These are phyloP conservation scores for Silene coronaria DNA, from an alignment of 179 eudicot genomes.

Conservation along the genomic window DNA sequence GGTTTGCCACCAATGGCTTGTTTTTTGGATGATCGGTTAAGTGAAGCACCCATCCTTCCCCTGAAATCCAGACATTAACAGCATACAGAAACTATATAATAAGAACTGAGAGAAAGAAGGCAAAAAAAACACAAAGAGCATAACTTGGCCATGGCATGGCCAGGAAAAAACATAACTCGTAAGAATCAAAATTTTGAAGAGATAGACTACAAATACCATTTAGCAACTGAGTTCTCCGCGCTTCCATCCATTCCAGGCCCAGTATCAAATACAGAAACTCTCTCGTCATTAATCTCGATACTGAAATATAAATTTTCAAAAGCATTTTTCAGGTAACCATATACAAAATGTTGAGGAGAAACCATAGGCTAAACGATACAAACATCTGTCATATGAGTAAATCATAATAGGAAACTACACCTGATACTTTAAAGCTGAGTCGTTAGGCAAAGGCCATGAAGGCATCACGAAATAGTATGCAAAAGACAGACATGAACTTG, in stretches of 20 bases:
- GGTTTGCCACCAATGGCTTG: constrained; percentile 60
- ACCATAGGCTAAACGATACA: not conserved
- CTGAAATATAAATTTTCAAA: constrained; percentile 36
- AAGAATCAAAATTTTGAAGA: not conserved
- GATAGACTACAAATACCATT: constrained; percentile 44
- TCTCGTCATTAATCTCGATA: constrained; percentile 34
- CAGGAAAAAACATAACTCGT: not conserved
- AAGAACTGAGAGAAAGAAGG: not conserved
- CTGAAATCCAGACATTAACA: constrained; percentile 24
- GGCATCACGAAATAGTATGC: too few species aligned
- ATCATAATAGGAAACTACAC: too few species aligned
- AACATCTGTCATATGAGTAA: too few species aligned
- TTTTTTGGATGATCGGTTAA: constrained; percentile 45
- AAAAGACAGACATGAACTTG: too few species aligned
- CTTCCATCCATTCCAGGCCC: constrained; percentile 77
- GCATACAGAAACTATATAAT: not conserved
- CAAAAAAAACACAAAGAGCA: not conserved
- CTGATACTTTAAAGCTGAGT: too few species aligned
- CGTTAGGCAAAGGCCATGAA: too few species aligned
- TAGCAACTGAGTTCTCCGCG: constrained; percentile 49
- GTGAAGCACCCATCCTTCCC: constrained; percentile 74
- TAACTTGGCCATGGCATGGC: not conserved
- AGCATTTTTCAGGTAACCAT: not conserved
- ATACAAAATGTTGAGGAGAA: not conserved
- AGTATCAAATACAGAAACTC: constrained; percentile 50